Evolutionary conservation across 139 green algal genomes (phyloP).

Genomic region (Chlamydomonas asymmetrica): DNA sequence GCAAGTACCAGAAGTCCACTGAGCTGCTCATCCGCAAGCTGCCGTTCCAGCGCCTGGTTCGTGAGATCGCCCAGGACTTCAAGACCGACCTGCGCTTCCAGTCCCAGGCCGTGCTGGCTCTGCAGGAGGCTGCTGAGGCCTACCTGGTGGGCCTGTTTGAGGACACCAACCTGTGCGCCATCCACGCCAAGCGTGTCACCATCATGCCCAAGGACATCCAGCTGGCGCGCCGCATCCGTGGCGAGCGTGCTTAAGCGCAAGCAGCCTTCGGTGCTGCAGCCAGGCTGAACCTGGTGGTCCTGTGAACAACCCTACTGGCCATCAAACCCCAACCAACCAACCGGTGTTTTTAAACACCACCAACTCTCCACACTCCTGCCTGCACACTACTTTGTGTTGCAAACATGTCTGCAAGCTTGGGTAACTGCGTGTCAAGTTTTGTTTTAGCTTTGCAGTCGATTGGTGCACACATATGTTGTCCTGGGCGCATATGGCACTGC

Average conservation of each 20-base stretch:
- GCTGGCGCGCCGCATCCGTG: conserved; percentile 89
- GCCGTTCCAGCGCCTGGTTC: conserved; percentile 95
- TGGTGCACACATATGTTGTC: no score
- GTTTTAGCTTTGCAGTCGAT: no score
- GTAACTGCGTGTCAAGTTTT: no score
- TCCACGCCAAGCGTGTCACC: conserved; percentile 93
- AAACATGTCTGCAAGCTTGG: no score
- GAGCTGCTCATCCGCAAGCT: conserved; percentile 97
- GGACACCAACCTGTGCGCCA: conserved; percentile 88
- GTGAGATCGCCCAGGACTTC: conserved; percentile 99
- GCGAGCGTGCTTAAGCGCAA: conserved; percentile 74
- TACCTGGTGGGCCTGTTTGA: conserved; percentile 99
- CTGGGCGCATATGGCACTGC: no score
- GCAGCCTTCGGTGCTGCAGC: no score
- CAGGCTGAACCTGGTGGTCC: no score
- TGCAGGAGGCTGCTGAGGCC: conserved; percentile 98
- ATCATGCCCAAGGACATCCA: conserved; percentile 98
- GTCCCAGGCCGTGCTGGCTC: conserved; percentile 87
- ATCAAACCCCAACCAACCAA: no score
- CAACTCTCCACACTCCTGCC: no score
- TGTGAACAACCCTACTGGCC: no score
- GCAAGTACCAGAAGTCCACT: conserved; percentile 95
- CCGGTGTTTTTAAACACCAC: no score
- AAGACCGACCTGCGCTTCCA: conserved; percentile 99
- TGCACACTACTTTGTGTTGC: no score